Base-by-base conservation (phyloP, 805 yeast species). In the Scheffersomyces spartinae region DNA sequence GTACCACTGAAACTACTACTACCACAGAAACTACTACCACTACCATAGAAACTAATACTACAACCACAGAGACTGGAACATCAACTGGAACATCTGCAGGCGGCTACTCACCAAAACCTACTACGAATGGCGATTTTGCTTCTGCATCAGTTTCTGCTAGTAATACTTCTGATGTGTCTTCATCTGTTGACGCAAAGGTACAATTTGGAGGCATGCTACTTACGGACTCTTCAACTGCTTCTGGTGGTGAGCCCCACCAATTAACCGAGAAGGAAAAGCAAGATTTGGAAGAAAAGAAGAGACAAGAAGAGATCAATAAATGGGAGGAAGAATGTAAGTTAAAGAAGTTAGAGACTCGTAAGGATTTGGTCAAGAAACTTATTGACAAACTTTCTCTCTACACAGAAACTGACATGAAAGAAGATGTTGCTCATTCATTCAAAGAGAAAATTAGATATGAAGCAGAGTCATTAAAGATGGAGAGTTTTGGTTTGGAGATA, bases 401-500 rank as follows among this genome's bases (percentile, higher is more conserved):
- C 20, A 55, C 64, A 2, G 64, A 57, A 32, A 52, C 68, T 3
- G 64, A 60, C 24, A 57, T 57, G 57, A 51, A 56, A 19, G 58
- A 48, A 7, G 62, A 68, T 33, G 54, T 55, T n/a, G 55, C 50
- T 7, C 45, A 42, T 18, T 50, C 64, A 13, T 88, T 84, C 48
- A 55, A 64, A 32, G 63, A 61, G 29, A 77, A 80, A 46, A 65
- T 81, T 38, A 64, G 63, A 33, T 73, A 76, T 41, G 97, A 91
- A 49, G 94, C 94, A 9, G 91, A 86, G 44, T 60, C 74, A 15
- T 59, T 81, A 35, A 80, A 79, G 39, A 69, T 77, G 72, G 91
- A 81, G 48, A 78, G 88, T 13, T 81, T 81, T 51, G 93, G 93
- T n/a, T 51, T 79, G 17, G 85, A 81, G 42, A 78, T 81, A 18